These are phyloP conservation scores for Lathyrus aphaca DNA, from an alignment of 306 rosid species.

Conservation along the genomic window DNA sequence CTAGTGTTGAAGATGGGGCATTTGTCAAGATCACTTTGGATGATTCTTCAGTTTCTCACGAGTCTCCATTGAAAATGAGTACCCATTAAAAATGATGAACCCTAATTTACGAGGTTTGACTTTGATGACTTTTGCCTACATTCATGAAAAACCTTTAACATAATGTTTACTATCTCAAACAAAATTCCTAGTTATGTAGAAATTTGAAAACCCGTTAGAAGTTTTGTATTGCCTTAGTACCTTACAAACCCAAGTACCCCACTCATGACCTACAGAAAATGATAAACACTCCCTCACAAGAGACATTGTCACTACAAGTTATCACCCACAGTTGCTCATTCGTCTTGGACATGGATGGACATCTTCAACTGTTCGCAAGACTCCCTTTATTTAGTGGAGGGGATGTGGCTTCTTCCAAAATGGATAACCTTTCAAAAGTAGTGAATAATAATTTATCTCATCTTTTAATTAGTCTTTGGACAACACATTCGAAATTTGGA, in stretches of 20 bases:
- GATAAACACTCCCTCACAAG: constrained; percentile 7
- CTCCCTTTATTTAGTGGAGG: background rate
- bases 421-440: background rate
- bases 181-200: background rate
- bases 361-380: background rate
- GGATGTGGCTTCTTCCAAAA: background rate
- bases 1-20: no score
- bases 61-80: no score
- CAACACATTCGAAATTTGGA: background rate
- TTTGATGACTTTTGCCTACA: no score
- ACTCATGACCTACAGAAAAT: background rate
- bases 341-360: background rate
- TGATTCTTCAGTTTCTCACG: no score
- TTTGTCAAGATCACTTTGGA: no score
- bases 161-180: no score
- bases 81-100: no score
- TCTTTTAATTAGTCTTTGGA: constrained; percentile 1
- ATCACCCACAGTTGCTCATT: background rate
- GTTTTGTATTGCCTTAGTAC: background rate
- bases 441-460: background rate
- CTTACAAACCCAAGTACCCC: background rate
- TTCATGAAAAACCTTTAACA: no score
- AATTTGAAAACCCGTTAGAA: background rate
- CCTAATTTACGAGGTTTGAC: no score
- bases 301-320: background rate